Conservation (phyloP, 1,139 yeast genomes). For the Diutina pseudorugosa region DNA sequence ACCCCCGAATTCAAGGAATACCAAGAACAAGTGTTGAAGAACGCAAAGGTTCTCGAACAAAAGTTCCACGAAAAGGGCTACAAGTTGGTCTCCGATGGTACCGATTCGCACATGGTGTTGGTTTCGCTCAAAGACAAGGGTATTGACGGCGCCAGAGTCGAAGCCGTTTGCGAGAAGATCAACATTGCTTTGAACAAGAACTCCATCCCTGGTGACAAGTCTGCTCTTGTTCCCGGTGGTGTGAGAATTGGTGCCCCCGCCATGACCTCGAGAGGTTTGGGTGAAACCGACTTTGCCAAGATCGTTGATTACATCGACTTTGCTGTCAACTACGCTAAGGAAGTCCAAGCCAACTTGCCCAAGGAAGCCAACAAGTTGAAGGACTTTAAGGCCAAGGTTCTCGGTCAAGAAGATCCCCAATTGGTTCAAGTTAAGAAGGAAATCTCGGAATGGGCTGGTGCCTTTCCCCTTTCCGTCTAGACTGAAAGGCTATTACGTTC, state of each 20-base stretch:
- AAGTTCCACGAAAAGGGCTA: constrained; percentile 60
- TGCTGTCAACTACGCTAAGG: constrained; percentile 47
- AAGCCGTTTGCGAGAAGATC: constrained; percentile 76
- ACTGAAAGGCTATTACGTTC: not conserved
- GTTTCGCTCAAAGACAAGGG: constrained; percentile 74
- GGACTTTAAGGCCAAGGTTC: constrained; percentile 79
- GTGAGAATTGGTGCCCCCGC: constrained; percentile 97
- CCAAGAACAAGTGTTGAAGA: constrained; percentile 70
- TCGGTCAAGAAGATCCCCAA: constrained; percentile 53
- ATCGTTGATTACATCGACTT: constrained; percentile 69
- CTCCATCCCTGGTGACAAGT: constrained; percentile 92
- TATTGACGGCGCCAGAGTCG: constrained; percentile 94
- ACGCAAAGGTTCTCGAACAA: constrained; percentile 67
- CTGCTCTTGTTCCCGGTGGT: constrained; percentile 93
- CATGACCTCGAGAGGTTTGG: constrained; percentile 94
- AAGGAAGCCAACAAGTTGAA: constrained; percentile 84
- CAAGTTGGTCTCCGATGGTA: constrained; percentile 79
- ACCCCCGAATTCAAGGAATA: constrained; percentile 79
- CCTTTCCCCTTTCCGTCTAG: constrained; percentile 79
- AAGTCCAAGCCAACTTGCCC: constrained; percentile 65
- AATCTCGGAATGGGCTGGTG: constrained; percentile 84
- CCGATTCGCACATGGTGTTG: constrained; percentile 88
- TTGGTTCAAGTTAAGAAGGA: constrained; percentile 60
- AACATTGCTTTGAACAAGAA: constrained; percentile 94
- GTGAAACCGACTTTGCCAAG: constrained; percentile 60